Percentiles rank a stretch among this genome's conserved stretches.
These are phyloP conservation scores for Penicillium sp. DNA, from an alignment of 2,329 filamentous ascomycete genomes.

Conservation along the genomic window DNA sequence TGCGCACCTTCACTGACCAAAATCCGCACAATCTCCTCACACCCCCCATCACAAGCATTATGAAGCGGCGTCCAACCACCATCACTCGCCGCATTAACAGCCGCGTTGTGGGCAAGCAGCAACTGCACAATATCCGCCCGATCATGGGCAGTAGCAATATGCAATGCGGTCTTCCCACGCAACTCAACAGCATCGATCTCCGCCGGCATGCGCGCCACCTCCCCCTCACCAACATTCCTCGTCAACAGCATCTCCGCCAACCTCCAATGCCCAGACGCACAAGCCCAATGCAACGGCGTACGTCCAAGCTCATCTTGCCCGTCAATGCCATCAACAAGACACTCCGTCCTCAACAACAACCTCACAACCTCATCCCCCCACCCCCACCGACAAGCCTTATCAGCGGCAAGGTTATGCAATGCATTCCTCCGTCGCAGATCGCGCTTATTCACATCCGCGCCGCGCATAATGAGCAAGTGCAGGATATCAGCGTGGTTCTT, in stretches of 20 bases:
- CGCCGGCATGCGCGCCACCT: constrained; percentile 20
- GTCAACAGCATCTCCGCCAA: constrained; percentile 50
- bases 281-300: constrained; percentile 58
- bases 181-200: constrained; percentile 45
- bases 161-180: constrained; percentile 48
- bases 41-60: constrained; percentile 53
- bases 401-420: constrained; percentile 46
- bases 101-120: constrained; percentile 46
- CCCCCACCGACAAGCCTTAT: constrained; percentile 43
- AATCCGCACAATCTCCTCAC: constrained; percentile 44
- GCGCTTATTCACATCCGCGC: constrained; percentile 36
- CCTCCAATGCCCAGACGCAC: constrained; percentile 54
- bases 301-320: constrained; percentile 49
- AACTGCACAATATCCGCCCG: constrained; percentile 38
- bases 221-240: constrained; percentile 17
- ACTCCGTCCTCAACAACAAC: constrained; percentile 40
- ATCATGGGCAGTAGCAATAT: constrained; percentile 49
- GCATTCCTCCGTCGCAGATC: constrained; percentile 34
- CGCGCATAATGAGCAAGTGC: constrained; percentile 37
- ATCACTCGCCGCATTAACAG: constrained; percentile 49
- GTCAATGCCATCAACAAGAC: constrained; percentile 40
- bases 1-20: constrained; percentile 41
- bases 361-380: constrained; percentile 49
- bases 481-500: constrained; percentile 42
- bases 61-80: constrained; percentile 56